Base-by-base conservation (phyloP, 768 basidiomycete genomes). In the Lactarius deliciosus region DNA sequence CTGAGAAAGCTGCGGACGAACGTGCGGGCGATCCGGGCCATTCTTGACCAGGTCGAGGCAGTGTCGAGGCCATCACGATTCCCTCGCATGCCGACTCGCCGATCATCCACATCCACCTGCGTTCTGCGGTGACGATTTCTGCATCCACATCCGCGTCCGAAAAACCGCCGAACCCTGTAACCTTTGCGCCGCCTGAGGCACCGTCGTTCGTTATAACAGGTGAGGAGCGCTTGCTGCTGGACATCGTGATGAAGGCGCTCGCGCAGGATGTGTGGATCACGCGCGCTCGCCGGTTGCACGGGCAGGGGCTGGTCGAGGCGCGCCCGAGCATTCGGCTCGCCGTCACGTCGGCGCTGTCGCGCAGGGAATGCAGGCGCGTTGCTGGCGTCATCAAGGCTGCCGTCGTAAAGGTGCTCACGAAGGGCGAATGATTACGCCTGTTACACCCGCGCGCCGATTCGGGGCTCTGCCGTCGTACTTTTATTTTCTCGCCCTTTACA, bases 1-100 rank as follows among this genome's bases (percentile, higher is more conserved):
- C 85, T 97, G 69, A 78, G n/a, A n/a, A n/a, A n/a, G n/a, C n/a
- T n/a, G n/a, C n/a, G n/a, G n/a, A n/a, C n/a, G n/a, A 47, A 47
- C 45, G 45, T 47, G 10, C 45, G 20, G 6, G 45, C 45, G 3
- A 22, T 96, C 11, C 92, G 92, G 20, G 77, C 84, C 0, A 81
- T 92, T 66, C 86, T 98, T 30, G 91, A 95, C 72, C 88, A 85
- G 71, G 79, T 95, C 20, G 89, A 94, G n/a, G 83, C 83, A n/a
- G n/a, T n/a, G n/a, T n/a, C n/a, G n/a, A n/a, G n/a, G n/a, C n/a
- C n/a, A n/a, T n/a, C n/a, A n/a, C n/a, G n/a, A n/a, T n/a, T n/a
- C n/a, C n/a, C n/a, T n/a, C n/a, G n/a, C n/a, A n/a, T n/a, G n/a
- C n/a, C n/a, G n/a, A n/a, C 72, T 94, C 91, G 11, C 93, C 96